Evolutionary conservation across 148 eudicot species (phyloP).

Genomic region (Nyssa sinensis): DNA sequence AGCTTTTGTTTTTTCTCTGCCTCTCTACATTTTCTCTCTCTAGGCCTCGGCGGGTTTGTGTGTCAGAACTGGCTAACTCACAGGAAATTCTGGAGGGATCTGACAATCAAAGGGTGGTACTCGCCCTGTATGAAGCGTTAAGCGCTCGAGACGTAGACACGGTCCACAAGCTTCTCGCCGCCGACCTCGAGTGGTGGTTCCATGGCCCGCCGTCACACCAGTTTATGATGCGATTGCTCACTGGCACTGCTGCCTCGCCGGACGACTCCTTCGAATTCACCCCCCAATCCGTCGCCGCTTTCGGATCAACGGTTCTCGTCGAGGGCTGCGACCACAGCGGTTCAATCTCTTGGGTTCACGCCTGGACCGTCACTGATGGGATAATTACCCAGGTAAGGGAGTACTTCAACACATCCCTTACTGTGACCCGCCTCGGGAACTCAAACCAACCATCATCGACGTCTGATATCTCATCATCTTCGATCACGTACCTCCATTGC

Average conservation of each 20-base stretch:
- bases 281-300: constrained; percentile 44
- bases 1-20: too few species aligned
- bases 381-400: constrained; percentile 43
- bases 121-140: constrained; percentile 58
- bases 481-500: constrained; percentile 25
- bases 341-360: constrained; percentile 66
- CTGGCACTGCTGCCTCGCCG: constrained; percentile 26
- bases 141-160: constrained; percentile 48
- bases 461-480: not conserved
- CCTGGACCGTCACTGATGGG: constrained; percentile 64
- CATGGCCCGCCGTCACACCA: constrained; percentile 81
- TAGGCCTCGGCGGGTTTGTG: not conserved
- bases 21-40: not conserved
- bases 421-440: constrained; percentile 34
- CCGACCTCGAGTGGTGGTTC: constrained; percentile 80
- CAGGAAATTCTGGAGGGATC: constrained; percentile 21
- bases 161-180: constrained; percentile 50
- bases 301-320: constrained; percentile 50
- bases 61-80: constrained; percentile 49
- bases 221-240: constrained; percentile 66
- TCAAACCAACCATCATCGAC: constrained; percentile 2
- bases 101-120: constrained; percentile 39
- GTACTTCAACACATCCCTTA: constrained; percentile 46
- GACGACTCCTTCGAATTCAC: constrained; percentile 29
- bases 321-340: constrained; percentile 59